Base-by-base conservation (phyloP, 1,139 yeast species). In the Geotrichum restrictum region DNA sequence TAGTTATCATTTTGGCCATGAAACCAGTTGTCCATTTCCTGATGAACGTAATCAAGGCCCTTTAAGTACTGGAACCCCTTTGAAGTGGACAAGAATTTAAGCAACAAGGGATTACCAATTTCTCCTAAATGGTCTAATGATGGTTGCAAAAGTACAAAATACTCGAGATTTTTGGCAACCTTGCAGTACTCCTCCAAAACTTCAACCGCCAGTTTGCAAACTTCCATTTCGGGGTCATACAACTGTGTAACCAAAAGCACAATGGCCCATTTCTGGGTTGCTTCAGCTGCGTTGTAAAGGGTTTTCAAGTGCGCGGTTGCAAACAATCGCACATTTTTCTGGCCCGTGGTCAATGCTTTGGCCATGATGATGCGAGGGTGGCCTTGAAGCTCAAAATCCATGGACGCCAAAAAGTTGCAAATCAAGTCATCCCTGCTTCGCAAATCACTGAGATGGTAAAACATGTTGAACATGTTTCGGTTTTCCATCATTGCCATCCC, bases 401-500 rank as follows among this genome's bases (percentile, higher is more conserved):
- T 69, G 48, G 80, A 79, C 42, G 78, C 77, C 56, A 91, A 73
- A 31, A 86, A 74, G 2, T 78, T 66, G 34, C 78, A 69, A 19
- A 86, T 70, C 51, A 89, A 73, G 59, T 80, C 85, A 52, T 81
- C 86, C 41, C 88, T 69, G 49, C 75, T 76, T 16, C 74, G 69
- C 18, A 79, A 73, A 29, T 77, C 77, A 34, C 88, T 76, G 54
- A 91, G 79, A 62, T 88, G 88, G 60, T 85, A 83, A 53, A 89
- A 74, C 68, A 87, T 81, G 55, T 85, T 88, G 68, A 88, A 87
- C 60, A 91, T 78, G 60, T 89, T 85, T 94, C 96, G 87, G 58
- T 86, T 82, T 50, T 82, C 84, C 57, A 93, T 67, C 63, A 91
- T 73, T 39, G 75, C 75, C 19, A 87, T 69, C 0, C 98, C 98